These are phyloP conservation scores for Jatropha podagrica DNA, from an alignment of 441 rosid genomes.

Conservation along the genomic window DNA sequence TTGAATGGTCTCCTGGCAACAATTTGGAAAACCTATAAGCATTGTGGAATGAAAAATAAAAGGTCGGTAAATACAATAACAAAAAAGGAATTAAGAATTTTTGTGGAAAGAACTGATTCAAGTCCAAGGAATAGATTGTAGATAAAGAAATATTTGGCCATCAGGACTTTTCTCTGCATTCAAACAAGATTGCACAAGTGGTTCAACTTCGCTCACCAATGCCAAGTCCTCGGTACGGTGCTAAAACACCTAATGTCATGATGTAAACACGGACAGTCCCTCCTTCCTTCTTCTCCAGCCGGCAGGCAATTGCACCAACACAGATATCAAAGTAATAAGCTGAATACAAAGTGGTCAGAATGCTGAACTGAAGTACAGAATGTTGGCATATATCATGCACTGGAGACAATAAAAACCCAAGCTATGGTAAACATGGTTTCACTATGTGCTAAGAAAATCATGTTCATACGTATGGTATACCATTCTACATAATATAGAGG, in stretches of 20 bases:
- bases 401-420: neutral
- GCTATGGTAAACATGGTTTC: neutral
- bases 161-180: neutral
- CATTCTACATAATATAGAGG: neutral
- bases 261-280: slow-evolving; percentile 79
- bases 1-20: neutral
- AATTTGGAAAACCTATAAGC: slow-evolving; percentile 1
- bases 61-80: neutral
- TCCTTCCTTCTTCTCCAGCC: slow-evolving; percentile 92
- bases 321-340: slow-evolving; percentile 95
- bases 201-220: slow-evolving; percentile 59
- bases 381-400: neutral
- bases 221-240: slow-evolving; percentile 96
- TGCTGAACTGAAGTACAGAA: slow-evolving; percentile 4
- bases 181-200: neutral
- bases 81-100: neutral
- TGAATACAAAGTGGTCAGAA: slow-evolving; percentile 28
- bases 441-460: neutral
- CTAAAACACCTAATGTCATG: slow-evolving; percentile 97
- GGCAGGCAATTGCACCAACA: slow-evolving; percentile 94
- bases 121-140: neutral
- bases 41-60: neutral
- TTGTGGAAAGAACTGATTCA: neutral
- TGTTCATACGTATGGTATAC: neutral
- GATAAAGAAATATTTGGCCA: neutral